Base-by-base conservation (phyloP, 2,329 filamentous ascomycete species). In the Coniella lustricola region DNA sequence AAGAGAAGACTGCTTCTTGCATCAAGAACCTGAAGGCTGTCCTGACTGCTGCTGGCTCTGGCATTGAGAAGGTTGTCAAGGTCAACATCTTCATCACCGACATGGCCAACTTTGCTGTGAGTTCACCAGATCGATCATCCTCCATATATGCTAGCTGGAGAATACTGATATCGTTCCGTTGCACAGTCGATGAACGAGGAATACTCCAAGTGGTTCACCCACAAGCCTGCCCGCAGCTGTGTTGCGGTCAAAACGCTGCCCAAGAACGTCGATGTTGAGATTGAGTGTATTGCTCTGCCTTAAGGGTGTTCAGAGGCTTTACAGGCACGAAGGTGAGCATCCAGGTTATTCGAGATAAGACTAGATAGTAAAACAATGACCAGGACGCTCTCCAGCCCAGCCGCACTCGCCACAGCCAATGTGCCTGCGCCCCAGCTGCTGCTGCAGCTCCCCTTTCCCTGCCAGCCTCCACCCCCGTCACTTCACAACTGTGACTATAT, bases 211-310 rank as follows among this genome's bases (percentile, higher is more conserved):
- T 89, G 83, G 76, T 90, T 91, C 67, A 69, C 76, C 52, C 84
- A 88, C 71, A 90, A 89, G 77, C 89, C 89, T 17, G 85, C 87
- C n/a, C 79, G 88, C 58, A 90, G 84, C 70, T 95, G 89, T 64
- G 88, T 95, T 46, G 89, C 89, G 4, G 90, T 94, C 56, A 90
- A 93, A 76, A 82, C 87, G 59, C 77, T 95, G 55, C 90, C 90
- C 53, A 89, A 90, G 76, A 82, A 83, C 49, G 89, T 90, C 36
- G 83, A 89, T 52, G 82, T 95, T 20, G 90, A 95, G 76, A 93
- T 95, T 64, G 89, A 95, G 76, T 87, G 82, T 64, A 85, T 93
- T 72, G 89, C 89, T 49, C 73, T 85, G 48, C 75, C 82, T 54
- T 82, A 67, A 65, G 43, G 3, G 29, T 13, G 14, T 35, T 31